Percentiles rank a stretch among this genome's conserved stretches.
These are phyloP conservation scores for Cyathus striatus DNA, from an alignment of 768 basidiomycete genomes.

Conservation along the genomic window DNA sequence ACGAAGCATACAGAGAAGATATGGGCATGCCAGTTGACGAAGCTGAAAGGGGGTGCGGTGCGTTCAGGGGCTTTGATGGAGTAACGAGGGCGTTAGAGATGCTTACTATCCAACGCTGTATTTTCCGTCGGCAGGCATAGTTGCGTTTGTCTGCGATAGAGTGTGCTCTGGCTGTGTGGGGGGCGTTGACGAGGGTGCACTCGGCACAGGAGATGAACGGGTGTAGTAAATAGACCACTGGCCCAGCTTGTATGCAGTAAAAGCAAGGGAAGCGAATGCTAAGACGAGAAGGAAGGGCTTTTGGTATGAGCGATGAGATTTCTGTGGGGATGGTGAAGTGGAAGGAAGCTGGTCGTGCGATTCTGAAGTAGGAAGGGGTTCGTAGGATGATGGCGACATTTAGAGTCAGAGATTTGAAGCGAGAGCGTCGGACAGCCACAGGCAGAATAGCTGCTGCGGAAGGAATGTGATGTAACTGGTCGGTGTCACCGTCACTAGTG, in stretches of 20 bases:
- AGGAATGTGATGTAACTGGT: not conserved
- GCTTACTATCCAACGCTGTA: conserved; percentile 81
- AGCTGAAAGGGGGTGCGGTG: conserved; percentile 44
- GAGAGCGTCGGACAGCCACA: no score
- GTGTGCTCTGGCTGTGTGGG: not conserved
- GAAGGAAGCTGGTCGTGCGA: conserved; percentile 8
- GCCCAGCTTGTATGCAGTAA: conserved; percentile 37
- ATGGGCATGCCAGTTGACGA: conserved; percentile 64
- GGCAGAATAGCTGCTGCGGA: no score
- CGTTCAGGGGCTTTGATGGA: no score
- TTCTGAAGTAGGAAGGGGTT: conserved; percentile 6
- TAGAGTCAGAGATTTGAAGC: no score
- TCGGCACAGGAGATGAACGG: not conserved
- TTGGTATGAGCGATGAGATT: conserved; percentile 15
- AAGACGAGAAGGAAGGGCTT: conserved; percentile 28
- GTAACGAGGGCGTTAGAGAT: no score
- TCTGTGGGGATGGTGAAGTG: conserved; percentile 11
- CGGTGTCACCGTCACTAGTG: not conserved
- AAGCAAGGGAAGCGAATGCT: conserved; percentile 28
- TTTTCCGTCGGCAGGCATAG: conserved; percentile 47
- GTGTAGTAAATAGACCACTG: conserved; percentile 26
- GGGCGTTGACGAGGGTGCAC: not conserved
- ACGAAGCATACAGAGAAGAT: not conserved
- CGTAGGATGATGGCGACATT: not conserved
- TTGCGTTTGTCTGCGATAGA: conserved; percentile 5